A percentile compares a stretch with the other conserved stretches of the same genome.
Conservation (phyloP, 73 alveolate genomes). For the Tetrahymena malaccensis region DNA sequence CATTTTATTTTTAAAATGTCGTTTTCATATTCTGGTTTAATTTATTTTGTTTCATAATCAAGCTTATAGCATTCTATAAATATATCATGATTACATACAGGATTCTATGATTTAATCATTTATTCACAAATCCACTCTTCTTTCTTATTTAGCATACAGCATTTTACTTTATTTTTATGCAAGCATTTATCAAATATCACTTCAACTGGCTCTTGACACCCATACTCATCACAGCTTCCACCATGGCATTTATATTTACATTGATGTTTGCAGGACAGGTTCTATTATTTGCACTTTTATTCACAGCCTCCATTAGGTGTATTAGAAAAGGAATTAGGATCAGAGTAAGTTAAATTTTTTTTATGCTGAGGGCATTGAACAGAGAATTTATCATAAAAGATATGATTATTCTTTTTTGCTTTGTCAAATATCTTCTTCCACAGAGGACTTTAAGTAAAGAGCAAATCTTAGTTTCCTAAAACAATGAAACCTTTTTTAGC, state of each 20-base stretch:
- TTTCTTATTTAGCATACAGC: conserved; percentile 3
- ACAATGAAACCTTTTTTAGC: conserved; percentile 77
- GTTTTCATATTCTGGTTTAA: background rate
- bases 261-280: background rate
- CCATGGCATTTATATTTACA: background rate
- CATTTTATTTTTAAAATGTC: background rate
- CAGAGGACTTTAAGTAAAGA: background rate
- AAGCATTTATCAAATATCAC: background rate
- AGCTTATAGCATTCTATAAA: background rate
- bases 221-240: background rate
- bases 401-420: conserved; percentile 34
- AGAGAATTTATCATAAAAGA: conserved; percentile 28
- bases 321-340: background rate
- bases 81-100: background rate
- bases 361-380: background rate
- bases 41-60: background rate
- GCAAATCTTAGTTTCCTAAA: conserved; percentile 77
- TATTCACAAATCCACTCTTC: background rate
- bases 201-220: background rate
- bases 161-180: conserved; percentile 6
- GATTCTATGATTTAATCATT: background rate
- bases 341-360: background rate
- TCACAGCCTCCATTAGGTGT: no score
- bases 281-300: background rate
- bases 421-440: background rate